phyloP scores from a whole-genome alignment of 1,139 yeast genomes.

The Hemisphaericaspora subhashii region DNA sequence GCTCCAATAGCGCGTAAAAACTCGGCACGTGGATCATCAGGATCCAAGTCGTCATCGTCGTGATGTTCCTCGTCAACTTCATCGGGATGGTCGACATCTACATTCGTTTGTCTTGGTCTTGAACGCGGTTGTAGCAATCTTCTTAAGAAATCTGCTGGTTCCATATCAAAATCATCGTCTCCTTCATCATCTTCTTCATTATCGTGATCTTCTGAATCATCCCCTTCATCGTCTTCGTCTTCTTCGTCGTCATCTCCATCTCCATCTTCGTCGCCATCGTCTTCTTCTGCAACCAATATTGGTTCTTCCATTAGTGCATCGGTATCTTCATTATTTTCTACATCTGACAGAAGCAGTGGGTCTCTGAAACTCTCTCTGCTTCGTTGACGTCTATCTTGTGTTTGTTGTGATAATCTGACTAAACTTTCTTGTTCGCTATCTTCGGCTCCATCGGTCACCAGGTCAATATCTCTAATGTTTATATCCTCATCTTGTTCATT shows the following conservation, averaged over 20 bases:
- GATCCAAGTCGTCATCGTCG: conserved; percentile 18
- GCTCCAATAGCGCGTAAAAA: conserved; percentile 30
- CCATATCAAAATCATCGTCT: conserved; percentile 23
- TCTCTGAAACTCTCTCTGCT: conserved; percentile 8
- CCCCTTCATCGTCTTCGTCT: conserved; percentile 11
- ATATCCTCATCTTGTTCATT: not conserved
- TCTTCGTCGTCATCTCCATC: conserved; percentile 12
- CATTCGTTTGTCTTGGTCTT: conserved; percentile 19
- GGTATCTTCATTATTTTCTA: conserved; percentile 12
- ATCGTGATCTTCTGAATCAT: conserved; percentile 19
- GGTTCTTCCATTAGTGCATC: conserved; percentile 7
- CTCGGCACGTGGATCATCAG: conserved; percentile 27
- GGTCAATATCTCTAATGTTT: not conserved
- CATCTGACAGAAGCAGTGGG: conserved; percentile 8
- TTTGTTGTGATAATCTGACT: conserved; percentile 23
- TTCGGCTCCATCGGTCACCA: conserved; percentile 19
- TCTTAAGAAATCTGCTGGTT: conserved; percentile 27
- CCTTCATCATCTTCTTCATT: conserved; percentile 20
- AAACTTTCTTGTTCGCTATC: conserved; percentile 21
- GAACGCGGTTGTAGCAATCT: conserved; percentile 21
- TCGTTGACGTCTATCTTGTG: conserved; percentile 15
- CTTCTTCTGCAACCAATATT: conserved; percentile 6
- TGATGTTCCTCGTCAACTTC: conserved; percentile 20
- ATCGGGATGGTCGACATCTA: conserved; percentile 15
- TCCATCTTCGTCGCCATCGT: conserved; percentile 6